Base-by-base conservation (phyloP, 2,329 filamentous ascomycete genomes). In the Mycosphaerella arachidis region DNA sequence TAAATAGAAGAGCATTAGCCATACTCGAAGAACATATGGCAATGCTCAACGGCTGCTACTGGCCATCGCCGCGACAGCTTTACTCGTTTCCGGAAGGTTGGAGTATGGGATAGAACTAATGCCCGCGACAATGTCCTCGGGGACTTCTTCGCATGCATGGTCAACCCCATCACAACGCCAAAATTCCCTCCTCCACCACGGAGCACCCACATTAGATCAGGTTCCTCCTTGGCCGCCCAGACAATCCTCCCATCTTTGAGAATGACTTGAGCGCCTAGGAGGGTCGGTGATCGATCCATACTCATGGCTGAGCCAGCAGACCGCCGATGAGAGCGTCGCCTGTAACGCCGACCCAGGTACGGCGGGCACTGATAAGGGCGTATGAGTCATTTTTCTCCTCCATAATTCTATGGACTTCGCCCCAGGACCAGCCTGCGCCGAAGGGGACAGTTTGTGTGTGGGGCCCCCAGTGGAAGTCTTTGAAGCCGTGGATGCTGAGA, bases 131-230 rank as follows among this genome's bases (percentile, higher is more conserved):
- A 73, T 61, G 20, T 64, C 65, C n/a, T 62, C 46, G 1, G 68
- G 62, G 52, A 74, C 73, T 20, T 63, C 27, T 68, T 63, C 20
- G 66, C 69, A 20, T 63, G 64, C 13, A 74, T 50, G 48, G 70
- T 72, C 48, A 73, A 61, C 13, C 66, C 66, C 12, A 66, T 68
- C 3, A 70, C 66, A 16, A 69, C 68, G 12, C 70, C 73, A 58
- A 74, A 75, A 48, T 70, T 69, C 1, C 74, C 74, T 9, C 75
- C 76, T 13, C 74, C 74, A 1, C 75, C 76, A n/a, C 76, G 69
- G 9, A 78, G 63, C 5, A 74, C 75, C 74, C 75, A 78, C 13
- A 78, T 66, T 1, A 78, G 67, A 18, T 78, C 76, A 2, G 76
- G 73, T 54, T 77, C 73, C 27, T 67, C 58, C 43, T 63, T 54